Evolutionary conservation across 805 yeast genomes (phyloP), one percentile per base, ranked within the genome.

Genomic region (Saturnispora diversa): DNA sequence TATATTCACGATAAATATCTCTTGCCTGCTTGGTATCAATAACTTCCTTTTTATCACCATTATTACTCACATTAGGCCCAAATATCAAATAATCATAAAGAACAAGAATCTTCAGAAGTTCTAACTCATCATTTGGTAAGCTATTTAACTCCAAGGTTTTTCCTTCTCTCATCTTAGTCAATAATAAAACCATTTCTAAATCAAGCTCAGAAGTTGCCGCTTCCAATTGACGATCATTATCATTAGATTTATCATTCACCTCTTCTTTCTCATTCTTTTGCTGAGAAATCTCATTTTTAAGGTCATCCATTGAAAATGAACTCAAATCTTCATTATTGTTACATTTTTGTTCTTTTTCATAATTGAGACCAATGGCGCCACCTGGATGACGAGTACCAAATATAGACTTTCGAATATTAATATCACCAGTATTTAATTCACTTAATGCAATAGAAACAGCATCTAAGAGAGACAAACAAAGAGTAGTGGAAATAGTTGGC

Each of bases 321-420:
- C n/a, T n/a, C n/a, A n/a, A n/a, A n/a, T n/a, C n/a, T n/a, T n/a
- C n/a, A n/a, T n/a, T n/a, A n/a, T n/a, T n/a, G n/a, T n/a, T n/a
- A n/a, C n/a, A n/a, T n/a, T n/a, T n/a, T n/a, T n/a, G n/a, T n/a
- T 37, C 38, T 9, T 39, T 28, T 32, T 42, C 34, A 16, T 41
- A 36, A 6, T 68, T 64, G 39, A 65, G 66, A 12, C 96, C 96
- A 53, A 86, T 85, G 2, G 92, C 82, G 13, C 96, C 96, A 16
- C 95, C 95, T 2, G 96, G 96, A 53, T 86, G 96, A 54, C 80
- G 72, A 46, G 71, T 72, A 7, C 81, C 78, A 59, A 86, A 86
- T 27, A 69, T 59, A 43, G 58, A 61, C 46, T 69, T 70, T 31
- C 95, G 65, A 42, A 67, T 63, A 27, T 62, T 58, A 23, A 67